These are phyloP conservation scores for Claviceps sp. DNA, from an alignment of 2,329 filamentous ascomycete species.

Conservation along the genomic window DNA sequence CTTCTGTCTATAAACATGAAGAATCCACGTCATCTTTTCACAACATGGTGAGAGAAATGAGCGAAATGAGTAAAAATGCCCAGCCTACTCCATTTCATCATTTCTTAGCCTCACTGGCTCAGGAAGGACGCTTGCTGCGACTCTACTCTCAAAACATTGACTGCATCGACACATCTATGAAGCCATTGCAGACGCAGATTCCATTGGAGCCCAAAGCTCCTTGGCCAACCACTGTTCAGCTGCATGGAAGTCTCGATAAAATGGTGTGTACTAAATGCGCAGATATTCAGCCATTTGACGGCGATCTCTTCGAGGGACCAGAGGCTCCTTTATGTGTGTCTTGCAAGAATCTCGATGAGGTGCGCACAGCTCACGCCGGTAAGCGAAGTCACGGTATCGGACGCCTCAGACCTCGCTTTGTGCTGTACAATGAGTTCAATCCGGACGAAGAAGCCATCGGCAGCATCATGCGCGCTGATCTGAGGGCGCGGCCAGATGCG, in stretches of 20 bases:
- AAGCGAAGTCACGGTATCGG: constrained; percentile 92
- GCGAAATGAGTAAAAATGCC: constrained; percentile 62
- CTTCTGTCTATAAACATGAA: constrained; percentile 91
- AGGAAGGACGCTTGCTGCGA: constrained; percentile 74
- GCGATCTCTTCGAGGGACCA: constrained; percentile 69
- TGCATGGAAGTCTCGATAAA: constrained; percentile 86
- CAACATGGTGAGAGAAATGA: constrained; percentile 85
- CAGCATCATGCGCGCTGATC: constrained; percentile 72
- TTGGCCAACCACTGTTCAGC: constrained; percentile 86
- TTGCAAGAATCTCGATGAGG: constrained; percentile 62
- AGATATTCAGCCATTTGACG: constrained; percentile 61
- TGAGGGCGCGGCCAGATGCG: constrained; percentile 76
- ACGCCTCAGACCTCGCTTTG: constrained; percentile 78
- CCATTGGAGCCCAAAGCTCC: constrained; percentile 73
- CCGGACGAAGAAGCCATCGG: constrained; percentile 95
- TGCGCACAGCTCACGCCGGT: constrained; percentile 62
- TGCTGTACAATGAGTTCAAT: constrained; percentile 94
- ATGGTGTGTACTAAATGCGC: constrained; percentile 96
- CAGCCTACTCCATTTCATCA: constrained; percentile 85
- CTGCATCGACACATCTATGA: constrained; percentile 75
- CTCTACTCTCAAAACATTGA: constrained; percentile 97
- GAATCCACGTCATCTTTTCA: constrained; percentile 83
- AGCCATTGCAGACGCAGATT: constrained; percentile 65
- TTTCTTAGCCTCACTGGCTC: constrained; percentile 76
- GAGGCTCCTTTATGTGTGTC: constrained; percentile 66